Conservation (phyloP, 768 basidiomycete species). For the Hygrophorus pudorinus region DNA sequence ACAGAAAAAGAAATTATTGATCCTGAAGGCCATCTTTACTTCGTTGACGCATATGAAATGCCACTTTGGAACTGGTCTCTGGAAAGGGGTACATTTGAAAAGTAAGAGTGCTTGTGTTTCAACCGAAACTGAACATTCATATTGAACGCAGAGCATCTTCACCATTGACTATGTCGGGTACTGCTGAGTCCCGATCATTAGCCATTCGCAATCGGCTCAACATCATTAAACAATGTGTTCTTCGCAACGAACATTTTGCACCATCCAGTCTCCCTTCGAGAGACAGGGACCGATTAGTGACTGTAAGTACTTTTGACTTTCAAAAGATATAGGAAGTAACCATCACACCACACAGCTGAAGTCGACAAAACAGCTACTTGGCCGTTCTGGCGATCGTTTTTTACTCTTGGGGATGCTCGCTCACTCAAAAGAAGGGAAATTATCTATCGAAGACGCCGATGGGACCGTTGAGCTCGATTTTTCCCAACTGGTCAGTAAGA, state of each 20-base stretch:
- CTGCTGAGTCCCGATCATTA: slow-evolving; percentile 70
- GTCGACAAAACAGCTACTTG: slow-evolving; percentile 93
- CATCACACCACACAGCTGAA: slow-evolving; percentile 50
- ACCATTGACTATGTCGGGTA: slow-evolving; percentile 64
- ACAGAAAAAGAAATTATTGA: slow-evolving; percentile 60
- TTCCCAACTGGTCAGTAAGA: slow-evolving; percentile 57
- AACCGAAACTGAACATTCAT: neutral
- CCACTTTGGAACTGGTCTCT: slow-evolving; percentile 87
- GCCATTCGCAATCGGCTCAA: slow-evolving; percentile 80
- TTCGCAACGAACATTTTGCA: slow-evolving; percentile 96
- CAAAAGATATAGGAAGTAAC: neutral
- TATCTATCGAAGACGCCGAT: slow-evolving; percentile 91
- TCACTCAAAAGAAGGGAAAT: slow-evolving; percentile 80
- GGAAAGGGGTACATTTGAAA: slow-evolving; percentile 81
- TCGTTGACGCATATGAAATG: slow-evolving; percentile 93
- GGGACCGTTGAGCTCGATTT: slow-evolving; percentile 86
- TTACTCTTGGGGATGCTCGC: slow-evolving; percentile 88
- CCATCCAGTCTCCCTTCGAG: slow-evolving; percentile 88
- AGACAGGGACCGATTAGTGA: slow-evolving; percentile 81
- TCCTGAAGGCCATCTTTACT: slow-evolving; percentile 69
- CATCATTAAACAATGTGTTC: slow-evolving; percentile 86
- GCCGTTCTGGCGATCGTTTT: slow-evolving; percentile 83
- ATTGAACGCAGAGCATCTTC: slow-evolving; percentile 33
- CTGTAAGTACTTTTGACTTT: slow-evolving; percentile 36
- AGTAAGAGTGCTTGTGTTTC: slow-evolving; percentile 33